phyloP scores from a whole-genome alignment of 2,329 filamentous ascomycete genomes.

The Arthrinium phaeospermum region DNA sequence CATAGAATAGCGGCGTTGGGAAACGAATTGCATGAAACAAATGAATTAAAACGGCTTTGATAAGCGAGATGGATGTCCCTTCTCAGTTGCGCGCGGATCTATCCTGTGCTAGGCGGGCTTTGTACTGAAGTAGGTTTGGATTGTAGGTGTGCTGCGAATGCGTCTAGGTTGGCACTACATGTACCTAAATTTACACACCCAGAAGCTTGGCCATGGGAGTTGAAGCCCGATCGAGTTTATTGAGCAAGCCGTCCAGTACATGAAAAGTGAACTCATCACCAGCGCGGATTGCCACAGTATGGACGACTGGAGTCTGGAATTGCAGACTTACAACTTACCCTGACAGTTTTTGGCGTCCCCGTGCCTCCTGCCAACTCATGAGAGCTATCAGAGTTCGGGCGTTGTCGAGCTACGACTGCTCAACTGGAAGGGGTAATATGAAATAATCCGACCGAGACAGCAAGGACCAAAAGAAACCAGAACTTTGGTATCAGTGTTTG shows the following conservation, averaged over 20 bases:
- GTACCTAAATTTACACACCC: not conserved
- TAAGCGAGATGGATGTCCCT: not conserved
- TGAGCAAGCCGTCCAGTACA: not conserved
- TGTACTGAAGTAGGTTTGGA: not conserved
- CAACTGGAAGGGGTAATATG: not conserved
- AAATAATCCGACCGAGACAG: not conserved
- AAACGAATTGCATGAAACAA: conserved; percentile 17
- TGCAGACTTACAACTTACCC: not conserved
- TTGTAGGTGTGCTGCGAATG: not conserved
- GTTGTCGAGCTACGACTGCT: not conserved
- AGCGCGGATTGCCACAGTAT: not conserved
- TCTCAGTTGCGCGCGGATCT: not conserved
- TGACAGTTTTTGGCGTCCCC: not conserved
- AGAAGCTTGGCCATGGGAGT: not conserved
- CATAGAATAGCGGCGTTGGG: conserved; percentile 17
- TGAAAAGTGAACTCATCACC: not conserved
- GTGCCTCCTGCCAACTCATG: not conserved
- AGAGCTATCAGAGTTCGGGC: not conserved
- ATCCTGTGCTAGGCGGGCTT: not conserved
- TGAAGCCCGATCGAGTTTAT: not conserved
- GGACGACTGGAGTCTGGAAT: not conserved
- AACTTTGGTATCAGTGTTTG: not conserved
- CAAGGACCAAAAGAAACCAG: not conserved
- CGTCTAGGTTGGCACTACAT: not conserved
- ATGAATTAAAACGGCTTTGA: not conserved